Evolutionary conservation across 352 stramenopile species (phyloP).

Genomic region (Globisporangium splendens): DNA sequence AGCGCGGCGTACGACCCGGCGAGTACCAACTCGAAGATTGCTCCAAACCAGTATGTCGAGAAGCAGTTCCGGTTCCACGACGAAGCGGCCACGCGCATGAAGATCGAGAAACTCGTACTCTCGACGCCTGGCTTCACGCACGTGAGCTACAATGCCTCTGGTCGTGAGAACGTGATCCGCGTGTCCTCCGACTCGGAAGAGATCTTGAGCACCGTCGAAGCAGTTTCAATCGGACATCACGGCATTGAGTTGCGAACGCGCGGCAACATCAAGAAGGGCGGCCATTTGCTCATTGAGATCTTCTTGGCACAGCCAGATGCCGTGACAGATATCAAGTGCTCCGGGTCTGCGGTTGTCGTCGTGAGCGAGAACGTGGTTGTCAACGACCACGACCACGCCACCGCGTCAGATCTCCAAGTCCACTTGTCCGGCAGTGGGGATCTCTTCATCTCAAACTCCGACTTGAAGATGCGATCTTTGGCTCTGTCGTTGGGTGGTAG

Average conservation of each 20-base stretch:
- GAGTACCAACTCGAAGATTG: slow-evolving; percentile 10
- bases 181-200: slow-evolving; percentile 19
- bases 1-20: slow-evolving; percentile 11
- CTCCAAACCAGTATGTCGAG: slow-evolving; percentile 14
- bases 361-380: slow-evolving; percentile 26
- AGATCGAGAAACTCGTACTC: slow-evolving; percentile 19
- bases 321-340: slow-evolving; percentile 8
- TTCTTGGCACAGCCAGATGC: slow-evolving; percentile 16
- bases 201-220: slow-evolving; percentile 14
- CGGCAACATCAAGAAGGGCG: neutral
- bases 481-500: slow-evolving; percentile 21
- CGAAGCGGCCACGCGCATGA: neutral
- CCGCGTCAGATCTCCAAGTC: slow-evolving; percentile 12
- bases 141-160: slow-evolving; percentile 20
- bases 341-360: slow-evolving; percentile 16
- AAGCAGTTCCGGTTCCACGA: slow-evolving; percentile 15
- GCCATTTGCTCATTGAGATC: slow-evolving; percentile 27
- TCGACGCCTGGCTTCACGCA: slow-evolving; percentile 22
- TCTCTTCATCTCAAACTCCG: slow-evolving; percentile 14
- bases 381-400: slow-evolving; percentile 4
- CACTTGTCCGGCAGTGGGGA: slow-evolving; percentile 18
- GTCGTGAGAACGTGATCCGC: slow-evolving; percentile 16
- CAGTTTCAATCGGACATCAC: slow-evolving; percentile 2
- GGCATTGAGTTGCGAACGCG: slow-evolving; percentile 18
- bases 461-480: slow-evolving; percentile 20